These are phyloP conservation scores for Plantago ovata DNA, from an alignment of 257 asterid genomes.

Conservation along the genomic window DNA sequence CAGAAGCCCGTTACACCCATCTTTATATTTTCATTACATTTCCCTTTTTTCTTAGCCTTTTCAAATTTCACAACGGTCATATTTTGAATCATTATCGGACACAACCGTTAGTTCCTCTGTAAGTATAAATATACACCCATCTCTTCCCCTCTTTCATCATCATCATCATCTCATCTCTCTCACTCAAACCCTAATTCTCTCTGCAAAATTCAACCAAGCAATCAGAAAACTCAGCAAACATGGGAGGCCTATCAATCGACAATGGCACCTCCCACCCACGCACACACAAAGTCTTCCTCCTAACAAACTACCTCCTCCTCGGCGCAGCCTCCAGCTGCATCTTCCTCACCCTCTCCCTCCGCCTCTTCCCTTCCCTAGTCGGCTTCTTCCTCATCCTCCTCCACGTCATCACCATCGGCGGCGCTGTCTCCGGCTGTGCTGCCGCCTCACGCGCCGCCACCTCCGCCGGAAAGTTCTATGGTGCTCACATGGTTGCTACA, in stretches of 20 bases:
- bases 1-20: neutral
- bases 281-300: constrained; percentile 52
- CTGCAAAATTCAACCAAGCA: neutral
- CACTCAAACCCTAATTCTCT: neutral
- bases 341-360: constrained; percentile 75
- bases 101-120: neutral
- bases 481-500: constrained; percentile 83
- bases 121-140: no score
- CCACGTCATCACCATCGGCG: constrained; percentile 66
- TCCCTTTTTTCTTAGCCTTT: neutral
- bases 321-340: constrained; percentile 78
- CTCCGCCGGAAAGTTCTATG: constrained; percentile 65
- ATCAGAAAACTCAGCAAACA: constrained; percentile 3
- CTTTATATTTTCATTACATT: neutral
- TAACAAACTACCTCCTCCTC: constrained; percentile 54
- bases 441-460: constrained; percentile 59
- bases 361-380: constrained; percentile 56
- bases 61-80: neutral
- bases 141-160: neutral
- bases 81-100: neutral
- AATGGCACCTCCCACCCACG: constrained; percentile 19
- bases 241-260: constrained; percentile 31
- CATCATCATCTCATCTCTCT: neutral
- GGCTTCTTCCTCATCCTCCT: constrained; percentile 68
- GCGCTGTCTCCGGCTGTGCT: constrained; percentile 65